Conservation (phyloP, 192 early-diverging fungal species). For the Coemansia guatemalensis region DNA sequence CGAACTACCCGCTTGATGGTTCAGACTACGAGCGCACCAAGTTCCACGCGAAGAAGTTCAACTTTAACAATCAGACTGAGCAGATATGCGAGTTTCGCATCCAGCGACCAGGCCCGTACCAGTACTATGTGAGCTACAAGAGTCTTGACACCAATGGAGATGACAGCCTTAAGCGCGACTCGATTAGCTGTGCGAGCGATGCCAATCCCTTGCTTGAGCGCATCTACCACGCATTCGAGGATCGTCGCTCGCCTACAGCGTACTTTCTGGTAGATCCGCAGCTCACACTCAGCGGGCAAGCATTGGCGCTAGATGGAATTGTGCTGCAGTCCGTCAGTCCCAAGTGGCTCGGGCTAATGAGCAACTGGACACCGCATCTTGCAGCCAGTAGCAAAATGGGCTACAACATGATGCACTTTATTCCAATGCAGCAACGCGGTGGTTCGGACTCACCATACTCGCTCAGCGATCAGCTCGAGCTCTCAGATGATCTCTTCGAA, state of each 20-base stretch:
- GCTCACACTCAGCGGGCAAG: constrained; percentile 56
- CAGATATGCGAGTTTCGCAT: constrained; percentile 67
- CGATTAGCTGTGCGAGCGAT: constrained; percentile 19
- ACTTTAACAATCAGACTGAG: constrained; percentile 57
- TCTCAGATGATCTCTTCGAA: constrained; percentile 86
- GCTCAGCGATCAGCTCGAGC: constrained; percentile 90
- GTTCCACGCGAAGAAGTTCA: constrained; percentile 42
- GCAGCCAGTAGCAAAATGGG: constrained; percentile 68
- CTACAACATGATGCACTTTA: constrained; percentile 99
- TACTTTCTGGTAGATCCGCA: constrained; percentile 91
- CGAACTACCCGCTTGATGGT: constrained; percentile 84
- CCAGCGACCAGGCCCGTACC: constrained; percentile 73
- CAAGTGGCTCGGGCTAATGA: constrained; percentile 91
- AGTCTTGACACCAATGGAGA: constrained; percentile 29
- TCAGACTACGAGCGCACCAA: constrained; percentile 50
- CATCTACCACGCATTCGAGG: constrained; percentile 34
- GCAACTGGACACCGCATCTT: constrained; percentile 74
- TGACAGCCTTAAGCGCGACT: constrained; percentile 13
- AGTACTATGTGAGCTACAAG: constrained; percentile 80
- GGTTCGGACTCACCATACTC: constrained; percentile 97
- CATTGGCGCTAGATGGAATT: constrained; percentile 85
- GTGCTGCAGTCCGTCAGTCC: constrained; percentile 90
- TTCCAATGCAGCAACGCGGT: constrained; percentile 89
- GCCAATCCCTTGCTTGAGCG: constrained; percentile 37
- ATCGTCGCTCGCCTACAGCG: constrained; percentile 52